phyloP scores from a whole-genome alignment of 2,329 filamentous ascomycete genomes.

The Nemania sp. region DNA sequence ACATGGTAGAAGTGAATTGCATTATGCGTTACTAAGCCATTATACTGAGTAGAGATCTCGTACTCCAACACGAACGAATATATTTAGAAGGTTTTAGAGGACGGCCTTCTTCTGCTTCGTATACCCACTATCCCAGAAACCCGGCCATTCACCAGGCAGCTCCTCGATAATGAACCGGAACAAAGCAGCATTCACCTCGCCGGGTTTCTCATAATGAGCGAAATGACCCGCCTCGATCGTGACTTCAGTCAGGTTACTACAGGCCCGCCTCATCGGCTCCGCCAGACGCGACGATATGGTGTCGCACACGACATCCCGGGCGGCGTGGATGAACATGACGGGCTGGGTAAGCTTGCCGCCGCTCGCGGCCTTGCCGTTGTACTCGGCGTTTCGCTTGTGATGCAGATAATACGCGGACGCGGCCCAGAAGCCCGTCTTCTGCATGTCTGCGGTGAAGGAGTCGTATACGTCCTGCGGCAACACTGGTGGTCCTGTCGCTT shows the following conservation, averaged over 20 bases:
- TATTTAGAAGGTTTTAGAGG: background rate
- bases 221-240: slow-evolving; percentile 42
- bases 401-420: slow-evolving; percentile 44
- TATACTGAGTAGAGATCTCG: slow-evolving; percentile 7
- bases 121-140: slow-evolving; percentile 25
- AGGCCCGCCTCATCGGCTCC: slow-evolving; percentile 41
- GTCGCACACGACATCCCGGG: slow-evolving; percentile 44
- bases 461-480: slow-evolving; percentile 27
- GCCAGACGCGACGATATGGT: slow-evolving; percentile 40
- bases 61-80: background rate
- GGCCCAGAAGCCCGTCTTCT: slow-evolving; percentile 44
- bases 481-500: background rate
- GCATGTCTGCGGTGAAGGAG: slow-evolving; percentile 37
- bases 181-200: slow-evolving; percentile 33
- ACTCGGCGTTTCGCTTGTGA: slow-evolving; percentile 46
- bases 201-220: slow-evolving; percentile 39
- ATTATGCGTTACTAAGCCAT: no score
- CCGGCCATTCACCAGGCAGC: slow-evolving; percentile 27
- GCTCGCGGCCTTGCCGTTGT: slow-evolving; percentile 34
- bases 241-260: slow-evolving; percentile 45
- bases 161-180: slow-evolving; percentile 30
- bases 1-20: no score
- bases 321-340: slow-evolving; percentile 41
- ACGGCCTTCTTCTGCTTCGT: slow-evolving; percentile 23
- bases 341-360: slow-evolving; percentile 39